Evolutionary conservation across 1,284 basidiomycete species (phyloP).

Genomic region (Omphalotus olearius): DNA sequence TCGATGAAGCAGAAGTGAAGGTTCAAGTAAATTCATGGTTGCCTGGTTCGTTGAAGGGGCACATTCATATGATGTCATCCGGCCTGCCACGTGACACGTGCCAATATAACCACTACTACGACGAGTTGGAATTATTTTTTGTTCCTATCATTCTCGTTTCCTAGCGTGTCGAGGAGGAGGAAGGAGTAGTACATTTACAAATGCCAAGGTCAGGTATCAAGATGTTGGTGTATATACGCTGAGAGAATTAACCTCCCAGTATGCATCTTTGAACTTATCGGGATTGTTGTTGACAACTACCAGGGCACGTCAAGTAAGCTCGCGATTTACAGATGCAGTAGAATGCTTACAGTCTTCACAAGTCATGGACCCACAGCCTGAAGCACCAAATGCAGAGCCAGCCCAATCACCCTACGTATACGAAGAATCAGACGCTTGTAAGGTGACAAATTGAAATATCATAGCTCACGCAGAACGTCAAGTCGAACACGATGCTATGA

Average conservation of each 20-base stretch:
- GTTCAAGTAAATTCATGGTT: no score
- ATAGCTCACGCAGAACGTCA: slow-evolving; percentile 46
- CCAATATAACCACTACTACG: no score
- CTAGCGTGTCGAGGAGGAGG: no score
- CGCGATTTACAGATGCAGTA: background rate
- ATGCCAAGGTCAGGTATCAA: background rate
- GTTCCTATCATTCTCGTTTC: no score
- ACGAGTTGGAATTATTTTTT: no score
- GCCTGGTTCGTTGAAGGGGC: no score
- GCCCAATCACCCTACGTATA: slow-evolving; percentile 51
- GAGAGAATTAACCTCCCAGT: slow-evolving; percentile 60
- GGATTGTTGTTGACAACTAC: slow-evolving; percentile 55
- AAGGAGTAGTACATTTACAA: no score
- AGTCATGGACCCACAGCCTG: slow-evolving; percentile 29
- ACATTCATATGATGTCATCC: no score
- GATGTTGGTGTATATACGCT: slow-evolving; percentile 42
- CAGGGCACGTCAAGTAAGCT: background rate
- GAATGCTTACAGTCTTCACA: slow-evolving; percentile 38
- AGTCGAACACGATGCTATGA: slow-evolving; percentile 48
- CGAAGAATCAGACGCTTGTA: slow-evolving; percentile 3
- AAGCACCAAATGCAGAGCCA: slow-evolving; percentile 28
- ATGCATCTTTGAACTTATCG: slow-evolving; percentile 48
- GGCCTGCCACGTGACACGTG: no score
- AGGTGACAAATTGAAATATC: background rate
- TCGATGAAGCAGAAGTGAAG: no score